These are phyloP conservation scores for Sesbania bispinosa DNA, from an alignment of 306 rosid genomes.

Conservation along the genomic window DNA sequence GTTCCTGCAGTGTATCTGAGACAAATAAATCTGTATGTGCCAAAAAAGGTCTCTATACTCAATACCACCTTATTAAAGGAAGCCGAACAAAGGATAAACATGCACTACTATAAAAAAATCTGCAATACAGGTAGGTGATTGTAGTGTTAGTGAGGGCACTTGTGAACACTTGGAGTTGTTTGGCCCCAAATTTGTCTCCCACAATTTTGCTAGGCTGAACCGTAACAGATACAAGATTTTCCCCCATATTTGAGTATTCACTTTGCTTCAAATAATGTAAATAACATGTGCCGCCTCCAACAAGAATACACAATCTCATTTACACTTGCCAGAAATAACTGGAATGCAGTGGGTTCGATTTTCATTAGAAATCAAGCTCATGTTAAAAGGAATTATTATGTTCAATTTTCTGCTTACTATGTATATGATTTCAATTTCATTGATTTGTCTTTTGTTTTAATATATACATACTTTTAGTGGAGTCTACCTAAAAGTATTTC, in stretches of 20 bases:
- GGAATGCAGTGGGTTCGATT: too few species aligned
- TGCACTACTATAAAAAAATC: not conserved
- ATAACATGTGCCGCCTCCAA: too few species aligned
- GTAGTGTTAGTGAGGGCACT: not conserved
- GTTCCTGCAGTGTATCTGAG: not conserved
- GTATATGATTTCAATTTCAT: too few species aligned
- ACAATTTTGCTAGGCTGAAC: not conserved
- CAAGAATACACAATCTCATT: too few species aligned
- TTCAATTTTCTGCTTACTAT: too few species aligned
- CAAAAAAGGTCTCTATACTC: not conserved
- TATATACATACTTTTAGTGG: too few species aligned
- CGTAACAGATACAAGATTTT: not conserved
- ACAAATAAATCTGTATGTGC: not conserved
- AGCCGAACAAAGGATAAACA: conserved; percentile 2
- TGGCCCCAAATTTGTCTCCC: not conserved
- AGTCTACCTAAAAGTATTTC: too few species aligned
- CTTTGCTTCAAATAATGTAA: not conserved
- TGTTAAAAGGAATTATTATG: too few species aligned
- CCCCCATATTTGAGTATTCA: not conserved
- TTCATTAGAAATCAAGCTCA: too few species aligned
- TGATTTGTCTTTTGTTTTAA: too few species aligned
- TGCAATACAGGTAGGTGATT: not conserved
- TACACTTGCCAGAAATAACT: too few species aligned
- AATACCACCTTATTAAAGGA: not conserved
- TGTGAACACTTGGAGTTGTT: not conserved